These are phyloP conservation scores for Evernia prunastri DNA, from an alignment of 495 filamentous ascomycete genomes.

Conservation along the genomic window DNA sequence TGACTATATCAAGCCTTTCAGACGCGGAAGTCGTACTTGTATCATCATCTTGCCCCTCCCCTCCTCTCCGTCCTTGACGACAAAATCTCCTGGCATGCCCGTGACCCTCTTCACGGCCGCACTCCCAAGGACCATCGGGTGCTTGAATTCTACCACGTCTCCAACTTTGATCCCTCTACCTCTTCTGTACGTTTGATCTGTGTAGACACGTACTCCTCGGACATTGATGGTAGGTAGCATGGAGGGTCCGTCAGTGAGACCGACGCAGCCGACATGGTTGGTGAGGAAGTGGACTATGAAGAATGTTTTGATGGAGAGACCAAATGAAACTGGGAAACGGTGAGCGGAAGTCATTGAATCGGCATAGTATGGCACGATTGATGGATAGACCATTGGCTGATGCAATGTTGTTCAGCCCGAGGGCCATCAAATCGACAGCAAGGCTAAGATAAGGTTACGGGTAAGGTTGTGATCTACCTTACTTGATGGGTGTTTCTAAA, in stretches of 20 bases:
- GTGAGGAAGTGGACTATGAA: conserved; percentile 53
- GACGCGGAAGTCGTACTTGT: conserved; percentile 47
- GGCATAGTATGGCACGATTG: too few relatives aligned
- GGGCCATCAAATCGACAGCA: too few relatives aligned
- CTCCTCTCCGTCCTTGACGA: conserved; percentile 51
- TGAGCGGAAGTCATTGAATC: neutral
- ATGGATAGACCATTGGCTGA: too few relatives aligned
- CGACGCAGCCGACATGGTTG: conserved; percentile 45
- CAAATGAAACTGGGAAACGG: neutral
- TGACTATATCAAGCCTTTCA: neutral
- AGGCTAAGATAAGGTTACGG: too few relatives aligned
- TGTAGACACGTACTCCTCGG: conserved; percentile 58
- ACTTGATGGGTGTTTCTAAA: too few relatives aligned
- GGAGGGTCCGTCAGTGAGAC: conserved; percentile 56
- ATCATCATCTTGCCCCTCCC: conserved; percentile 58
- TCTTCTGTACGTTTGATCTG: conserved; percentile 56
- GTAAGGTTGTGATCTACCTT: too few relatives aligned
- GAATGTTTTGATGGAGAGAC: conserved; percentile 32
- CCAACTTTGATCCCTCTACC: conserved; percentile 69
- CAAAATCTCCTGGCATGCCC: conserved; percentile 87
- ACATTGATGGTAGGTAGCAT: conserved; percentile 75
- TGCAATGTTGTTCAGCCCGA: too few relatives aligned
- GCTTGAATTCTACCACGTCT: conserved; percentile 71
- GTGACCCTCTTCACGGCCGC: conserved; percentile 73
- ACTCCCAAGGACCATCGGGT: conserved; percentile 59